A percentile compares a stretch with the other conserved stretches of the same genome.
Conservation (phyloP, 2,329 filamentous ascomycete species). For the Phaeosphaeriaceae sp. region DNA sequence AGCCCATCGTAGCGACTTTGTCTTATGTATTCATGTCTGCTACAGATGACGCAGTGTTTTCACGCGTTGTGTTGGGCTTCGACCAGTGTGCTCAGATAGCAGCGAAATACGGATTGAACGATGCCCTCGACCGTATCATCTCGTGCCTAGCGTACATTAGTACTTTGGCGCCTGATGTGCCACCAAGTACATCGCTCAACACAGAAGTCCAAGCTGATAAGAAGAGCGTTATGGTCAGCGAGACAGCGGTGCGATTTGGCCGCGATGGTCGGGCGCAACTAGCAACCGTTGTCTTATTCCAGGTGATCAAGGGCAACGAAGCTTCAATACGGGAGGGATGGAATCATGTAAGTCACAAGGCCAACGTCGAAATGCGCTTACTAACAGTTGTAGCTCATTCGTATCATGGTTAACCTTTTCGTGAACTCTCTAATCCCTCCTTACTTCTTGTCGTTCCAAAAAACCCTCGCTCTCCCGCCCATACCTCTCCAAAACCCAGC, state of each 20-base stretch:
- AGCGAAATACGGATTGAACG: slow-evolving; percentile 78
- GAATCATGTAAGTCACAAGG: slow-evolving; percentile 68
- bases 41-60: slow-evolving; percentile 94
- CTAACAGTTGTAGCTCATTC: slow-evolving; percentile 71
- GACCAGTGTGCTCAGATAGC: slow-evolving; percentile 96
- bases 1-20: slow-evolving; percentile 88
- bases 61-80: slow-evolving; percentile 90
- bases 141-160: slow-evolving; percentile 90
- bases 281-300: slow-evolving; percentile 93
- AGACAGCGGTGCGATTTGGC: slow-evolving; percentile 94
- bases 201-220: slow-evolving; percentile 93
- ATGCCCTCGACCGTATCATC: slow-evolving; percentile 91
- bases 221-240: slow-evolving; percentile 97
- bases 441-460: slow-evolving; percentile 71
- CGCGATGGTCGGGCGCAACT: slow-evolving; percentile 92
- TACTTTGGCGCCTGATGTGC: slow-evolving; percentile 76
- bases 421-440: slow-evolving; percentile 90
- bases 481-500: slow-evolving; percentile 92
- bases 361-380: background rate
- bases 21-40: slow-evolving; percentile 99
- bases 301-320: slow-evolving; percentile 87
- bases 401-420: slow-evolving; percentile 94
- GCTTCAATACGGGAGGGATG: slow-evolving; percentile 75
- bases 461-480: slow-evolving; percentile 72
- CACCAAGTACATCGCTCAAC: slow-evolving; percentile 85